A percentile compares a stretch with the other conserved stretches of the same genome.
phyloP scores from a whole-genome alignment of 2,329 filamentous ascomycete species.

The Aulographum hederae region DNA sequence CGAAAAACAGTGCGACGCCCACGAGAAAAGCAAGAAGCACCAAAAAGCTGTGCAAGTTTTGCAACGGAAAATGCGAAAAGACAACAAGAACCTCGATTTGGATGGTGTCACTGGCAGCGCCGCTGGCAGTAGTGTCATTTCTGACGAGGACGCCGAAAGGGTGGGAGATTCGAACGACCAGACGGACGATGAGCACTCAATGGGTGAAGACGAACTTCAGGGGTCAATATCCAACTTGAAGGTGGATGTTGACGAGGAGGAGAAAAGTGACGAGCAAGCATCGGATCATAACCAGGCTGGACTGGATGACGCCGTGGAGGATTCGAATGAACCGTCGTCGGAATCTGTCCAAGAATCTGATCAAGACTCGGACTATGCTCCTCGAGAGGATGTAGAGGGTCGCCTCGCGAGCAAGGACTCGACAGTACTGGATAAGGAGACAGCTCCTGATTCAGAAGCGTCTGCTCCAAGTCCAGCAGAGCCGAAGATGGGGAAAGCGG shows the following conservation, averaged over 20 bases:
- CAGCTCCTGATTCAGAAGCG: slow-evolving; percentile 2
- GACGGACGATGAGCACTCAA: slow-evolving; percentile 6
- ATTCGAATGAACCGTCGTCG: slow-evolving; percentile 2
- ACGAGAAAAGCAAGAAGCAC: slow-evolving; percentile 96
- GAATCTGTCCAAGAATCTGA: slow-evolving; percentile 8
- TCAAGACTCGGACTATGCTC: slow-evolving; percentile 15
- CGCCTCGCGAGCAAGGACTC: too few species aligned
- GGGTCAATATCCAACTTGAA: too few species aligned
- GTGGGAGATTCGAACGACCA: slow-evolving; percentile 10
- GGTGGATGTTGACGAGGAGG: neutral
- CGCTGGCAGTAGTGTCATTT: slow-evolving; percentile 12
- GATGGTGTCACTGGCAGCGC: slow-evolving; percentile 17
- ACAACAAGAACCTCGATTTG: slow-evolving; percentile 44
- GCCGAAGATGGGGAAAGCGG: slow-evolving; percentile 23
- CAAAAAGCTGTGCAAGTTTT: slow-evolving; percentile 69
- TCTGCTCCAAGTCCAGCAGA: slow-evolving; percentile 7
- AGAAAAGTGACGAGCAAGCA: neutral
- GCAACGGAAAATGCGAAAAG: slow-evolving; percentile 63
- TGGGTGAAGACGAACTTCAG: slow-evolving; percentile 3
- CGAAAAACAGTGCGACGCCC: slow-evolving; percentile 75
- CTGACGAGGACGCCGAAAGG: slow-evolving; percentile 14
- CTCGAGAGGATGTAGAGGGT: slow-evolving; percentile 17
- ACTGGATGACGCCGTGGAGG: neutral
- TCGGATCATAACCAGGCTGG: too few species aligned
- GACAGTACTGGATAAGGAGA: too few species aligned